Evolutionary conservation across 202 grass and related monocot genomes (phyloP).

Genomic region (Musa balbisiana): DNA sequence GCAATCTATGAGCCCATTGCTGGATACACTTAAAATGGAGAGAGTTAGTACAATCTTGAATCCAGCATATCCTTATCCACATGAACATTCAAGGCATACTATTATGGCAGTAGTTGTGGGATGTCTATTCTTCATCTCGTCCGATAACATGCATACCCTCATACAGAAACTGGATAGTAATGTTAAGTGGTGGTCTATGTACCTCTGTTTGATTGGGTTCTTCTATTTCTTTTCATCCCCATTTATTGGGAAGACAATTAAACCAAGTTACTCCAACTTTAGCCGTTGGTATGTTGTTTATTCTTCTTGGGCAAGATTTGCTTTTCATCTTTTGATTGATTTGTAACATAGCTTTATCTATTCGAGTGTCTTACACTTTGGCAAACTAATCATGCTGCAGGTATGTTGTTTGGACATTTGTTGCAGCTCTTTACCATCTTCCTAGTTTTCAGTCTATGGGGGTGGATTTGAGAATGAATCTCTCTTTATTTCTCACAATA

Average conservation of each 20-base stretch:
- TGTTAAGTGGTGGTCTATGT: constrained; percentile 99
- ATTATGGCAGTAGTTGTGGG: constrained; percentile 66
- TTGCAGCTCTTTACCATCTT: constrained; percentile 93
- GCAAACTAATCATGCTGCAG: constrained; percentile 35
- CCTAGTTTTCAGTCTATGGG: constrained; percentile 99
- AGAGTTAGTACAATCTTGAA: constrained; percentile 71
- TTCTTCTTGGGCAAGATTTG: background rate
- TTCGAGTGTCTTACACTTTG: background rate
- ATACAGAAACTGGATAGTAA: constrained; percentile 95
- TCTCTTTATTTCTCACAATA: constrained; percentile 85
- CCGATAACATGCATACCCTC: constrained; percentile 77
- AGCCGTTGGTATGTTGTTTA: constrained; percentile 67
- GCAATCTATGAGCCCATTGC: constrained; percentile 48
- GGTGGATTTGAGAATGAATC: constrained; percentile 93
- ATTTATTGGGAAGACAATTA: constrained; percentile 93
- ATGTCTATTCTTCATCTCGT: constrained; percentile 87
- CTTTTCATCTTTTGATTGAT: constrained; percentile 25
- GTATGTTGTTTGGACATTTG: constrained; percentile 99
- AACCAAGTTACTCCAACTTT: constrained; percentile 92
- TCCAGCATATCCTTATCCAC: constrained; percentile 77
- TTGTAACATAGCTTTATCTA: background rate
- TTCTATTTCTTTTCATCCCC: constrained; percentile 99
- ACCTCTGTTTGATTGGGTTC: constrained; percentile 89
- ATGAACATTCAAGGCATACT: constrained; percentile 81
- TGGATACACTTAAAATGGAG: constrained; percentile 83